A percentile compares a stretch with the other conserved stretches of the same genome.
phyloP scores from a whole-genome alignment of 306 rosid genomes.

The Rubus idaeus region DNA sequence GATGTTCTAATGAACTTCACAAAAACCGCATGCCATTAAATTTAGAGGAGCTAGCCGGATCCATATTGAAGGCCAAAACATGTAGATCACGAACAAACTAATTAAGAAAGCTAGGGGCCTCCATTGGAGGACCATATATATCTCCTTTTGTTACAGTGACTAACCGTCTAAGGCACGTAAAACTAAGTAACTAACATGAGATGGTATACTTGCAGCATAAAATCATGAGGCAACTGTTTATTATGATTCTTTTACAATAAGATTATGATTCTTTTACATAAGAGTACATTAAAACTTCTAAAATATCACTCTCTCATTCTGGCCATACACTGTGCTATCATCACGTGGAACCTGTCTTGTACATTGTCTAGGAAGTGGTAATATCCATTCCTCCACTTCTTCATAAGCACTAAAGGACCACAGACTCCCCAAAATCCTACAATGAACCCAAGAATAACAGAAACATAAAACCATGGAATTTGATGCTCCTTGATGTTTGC shows the following conservation, averaged over 20 bases:
- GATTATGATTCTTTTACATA: not conserved
- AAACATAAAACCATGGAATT: not conserved
- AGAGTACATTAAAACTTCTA: not conserved
- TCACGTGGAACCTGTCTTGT: not conserved
- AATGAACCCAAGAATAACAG: slow-evolving; percentile 5
- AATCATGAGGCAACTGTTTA: no score
- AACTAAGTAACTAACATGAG: no score
- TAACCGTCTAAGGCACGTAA: no score
- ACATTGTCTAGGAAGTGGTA: not conserved
- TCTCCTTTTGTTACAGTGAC: no score
- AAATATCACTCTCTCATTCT: not conserved
- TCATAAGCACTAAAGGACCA: not conserved
- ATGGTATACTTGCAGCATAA: no score
- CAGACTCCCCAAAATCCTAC: slow-evolving; percentile 1
- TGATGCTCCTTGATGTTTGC: not conserved
- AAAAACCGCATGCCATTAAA: no score
- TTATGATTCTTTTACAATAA: not conserved
- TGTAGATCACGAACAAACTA: no score
- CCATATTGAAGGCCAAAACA: no score
- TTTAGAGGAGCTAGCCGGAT: no score
- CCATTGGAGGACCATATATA: no score
- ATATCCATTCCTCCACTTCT: not conserved
- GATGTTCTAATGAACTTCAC: no score
- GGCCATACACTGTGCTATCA: not conserved
- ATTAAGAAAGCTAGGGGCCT: no score